Evolutionary conservation across 2,329 filamentous ascomycete species (phyloP).

Genomic region (Zymoseptoria brevis): DNA sequence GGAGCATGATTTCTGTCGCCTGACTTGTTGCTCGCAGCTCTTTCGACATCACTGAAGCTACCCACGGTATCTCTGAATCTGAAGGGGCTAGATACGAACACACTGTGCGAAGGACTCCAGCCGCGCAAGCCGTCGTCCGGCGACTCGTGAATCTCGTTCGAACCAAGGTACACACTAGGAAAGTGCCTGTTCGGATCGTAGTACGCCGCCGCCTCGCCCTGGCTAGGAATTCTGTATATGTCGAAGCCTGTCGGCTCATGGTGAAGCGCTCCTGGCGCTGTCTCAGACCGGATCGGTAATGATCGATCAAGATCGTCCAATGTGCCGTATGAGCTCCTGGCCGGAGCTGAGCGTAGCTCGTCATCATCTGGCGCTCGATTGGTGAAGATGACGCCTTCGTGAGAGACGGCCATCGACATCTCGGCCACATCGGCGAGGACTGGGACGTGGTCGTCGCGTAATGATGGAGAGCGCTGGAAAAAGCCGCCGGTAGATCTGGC

Average conservation of each 20-base stretch:
- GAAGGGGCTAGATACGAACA: constrained; percentile 7
- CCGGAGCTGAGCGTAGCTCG: constrained; percentile 19
- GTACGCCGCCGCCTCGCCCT: constrained; percentile 28
- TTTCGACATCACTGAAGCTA: background rate
- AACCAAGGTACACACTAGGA: constrained; percentile 11
- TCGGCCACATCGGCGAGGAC: constrained; percentile 19
- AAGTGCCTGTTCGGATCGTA: constrained; percentile 22
- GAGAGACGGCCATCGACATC: constrained; percentile 17
- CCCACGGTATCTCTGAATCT: background rate
- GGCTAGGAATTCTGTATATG: constrained; percentile 27
- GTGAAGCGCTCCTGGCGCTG: constrained; percentile 23
- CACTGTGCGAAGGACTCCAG: constrained; percentile 24
- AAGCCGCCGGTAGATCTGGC: constrained; percentile 14
- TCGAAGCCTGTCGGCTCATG: constrained; percentile 14
- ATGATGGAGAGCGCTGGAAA: constrained; percentile 24
- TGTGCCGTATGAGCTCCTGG: constrained; percentile 3
- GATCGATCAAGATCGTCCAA: background rate
- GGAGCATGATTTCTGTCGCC: background rate
- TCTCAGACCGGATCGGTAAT: constrained; percentile 20
- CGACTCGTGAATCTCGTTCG: background rate
- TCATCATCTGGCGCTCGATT: constrained; percentile 14
- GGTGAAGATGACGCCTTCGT: constrained; percentile 18
- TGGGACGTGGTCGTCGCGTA: constrained; percentile 9
- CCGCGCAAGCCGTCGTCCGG: constrained; percentile 3
- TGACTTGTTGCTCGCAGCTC: background rate